Evolutionary conservation across 495 filamentous ascomycete species (phyloP).

Genomic region (Aspergillus haitiensis): DNA sequence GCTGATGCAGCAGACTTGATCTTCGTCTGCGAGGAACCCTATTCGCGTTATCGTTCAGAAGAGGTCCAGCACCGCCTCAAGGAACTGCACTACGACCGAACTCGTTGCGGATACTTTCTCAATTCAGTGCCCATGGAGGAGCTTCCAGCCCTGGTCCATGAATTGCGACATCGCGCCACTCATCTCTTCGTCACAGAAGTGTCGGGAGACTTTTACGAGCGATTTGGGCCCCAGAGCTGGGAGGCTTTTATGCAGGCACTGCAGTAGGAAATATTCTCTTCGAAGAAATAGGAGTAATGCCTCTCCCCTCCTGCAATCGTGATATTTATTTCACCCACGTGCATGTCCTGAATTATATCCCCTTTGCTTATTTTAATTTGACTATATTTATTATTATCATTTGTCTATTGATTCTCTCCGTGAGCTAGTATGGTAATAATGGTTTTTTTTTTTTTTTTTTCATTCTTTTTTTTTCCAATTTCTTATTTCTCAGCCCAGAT

Average conservation of each 20-base stretch:
- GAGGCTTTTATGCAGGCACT: constrained; percentile 16
- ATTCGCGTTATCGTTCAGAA: constrained; percentile 14
- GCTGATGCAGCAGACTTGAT: constrained; percentile 15
- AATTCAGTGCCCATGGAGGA: constrained; percentile 15
- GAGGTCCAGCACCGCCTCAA: constrained; percentile 20
- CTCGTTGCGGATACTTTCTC: constrained; percentile 17
- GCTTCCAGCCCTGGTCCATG: constrained; percentile 8
- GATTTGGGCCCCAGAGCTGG: constrained; percentile 21
- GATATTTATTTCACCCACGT: too few species aligned
- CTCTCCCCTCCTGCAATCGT: too few species aligned
- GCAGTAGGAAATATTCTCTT: neutral
- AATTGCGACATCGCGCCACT: constrained; percentile 16
- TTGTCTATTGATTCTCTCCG: too few species aligned
- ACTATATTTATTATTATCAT: too few species aligned
- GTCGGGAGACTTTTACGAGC: constrained; percentile 23
- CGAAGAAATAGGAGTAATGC: too few species aligned
- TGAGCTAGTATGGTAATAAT: too few species aligned
- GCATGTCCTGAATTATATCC: too few species aligned
- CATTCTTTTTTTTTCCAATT: neutral
- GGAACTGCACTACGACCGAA: constrained; percentile 11
- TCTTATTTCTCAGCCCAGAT: neutral
- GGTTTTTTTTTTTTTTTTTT: neutral
- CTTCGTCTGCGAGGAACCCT: constrained; percentile 22
- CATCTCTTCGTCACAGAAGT: constrained; percentile 24
- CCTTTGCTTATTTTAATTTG: too few species aligned